Conservation (phyloP, 2,329 filamentous ascomycete genomes). For the Fusarium metavorans region DNA sequence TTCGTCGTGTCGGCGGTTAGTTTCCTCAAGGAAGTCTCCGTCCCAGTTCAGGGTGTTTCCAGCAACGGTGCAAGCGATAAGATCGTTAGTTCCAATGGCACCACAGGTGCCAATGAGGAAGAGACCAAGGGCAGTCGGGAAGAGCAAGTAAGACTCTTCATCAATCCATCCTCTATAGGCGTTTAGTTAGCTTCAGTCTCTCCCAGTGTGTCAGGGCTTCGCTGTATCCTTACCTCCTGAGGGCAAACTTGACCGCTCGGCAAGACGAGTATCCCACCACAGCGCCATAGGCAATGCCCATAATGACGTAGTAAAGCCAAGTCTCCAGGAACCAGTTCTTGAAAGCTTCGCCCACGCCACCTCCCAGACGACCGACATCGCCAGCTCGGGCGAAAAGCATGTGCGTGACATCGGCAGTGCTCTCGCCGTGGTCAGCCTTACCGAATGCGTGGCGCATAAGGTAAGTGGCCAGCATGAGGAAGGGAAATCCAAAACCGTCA, state of each 20-base stretch:
- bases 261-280: constrained; percentile 62
- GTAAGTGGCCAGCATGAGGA: constrained; percentile 68
- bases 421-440: constrained; percentile 34
- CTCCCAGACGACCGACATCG: constrained; percentile 63
- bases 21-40: constrained; percentile 68
- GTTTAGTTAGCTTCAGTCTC: not conserved
- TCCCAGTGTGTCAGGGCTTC: not conserved
- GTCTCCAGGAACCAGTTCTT: constrained; percentile 71
- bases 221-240: constrained; percentile 45
- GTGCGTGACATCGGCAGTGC: not conserved
- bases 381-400: constrained; percentile 40
- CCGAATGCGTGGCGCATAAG: constrained; percentile 66
- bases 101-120: constrained; percentile 70
- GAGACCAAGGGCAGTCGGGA: constrained; percentile 64
- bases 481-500: constrained; percentile 72
- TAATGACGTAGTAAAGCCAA: constrained; percentile 68
- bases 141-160: constrained; percentile 64
- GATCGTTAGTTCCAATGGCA: constrained; percentile 68
- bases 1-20: constrained; percentile 68
- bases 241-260: constrained; percentile 58
- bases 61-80: constrained; percentile 71
- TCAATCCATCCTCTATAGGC: constrained; percentile 64
- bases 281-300: constrained; percentile 65
- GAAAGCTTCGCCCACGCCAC: constrained; percentile 63
- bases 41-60: constrained; percentile 73